Evolutionary conservation across 495 filamentous ascomycete species (phyloP).

Genomic region (Bacidia rubella): DNA sequence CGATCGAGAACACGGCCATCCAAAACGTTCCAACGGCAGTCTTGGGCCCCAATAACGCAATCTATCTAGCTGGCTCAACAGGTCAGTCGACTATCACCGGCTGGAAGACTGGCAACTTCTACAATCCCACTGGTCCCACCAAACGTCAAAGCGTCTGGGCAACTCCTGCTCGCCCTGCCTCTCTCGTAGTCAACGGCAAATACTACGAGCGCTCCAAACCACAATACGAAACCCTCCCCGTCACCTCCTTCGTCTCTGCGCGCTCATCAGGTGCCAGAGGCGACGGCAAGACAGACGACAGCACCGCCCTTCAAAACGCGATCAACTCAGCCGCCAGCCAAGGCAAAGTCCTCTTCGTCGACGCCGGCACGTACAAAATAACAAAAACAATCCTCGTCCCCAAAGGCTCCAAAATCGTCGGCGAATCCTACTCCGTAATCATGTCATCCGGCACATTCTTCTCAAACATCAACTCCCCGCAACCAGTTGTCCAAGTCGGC

Average conservation of each 20-base stretch:
- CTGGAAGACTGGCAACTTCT: slow-evolving; percentile 43
- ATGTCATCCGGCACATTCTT: slow-evolving; percentile 48
- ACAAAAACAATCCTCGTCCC: slow-evolving; percentile 35
- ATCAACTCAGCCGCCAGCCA: slow-evolving; percentile 27
- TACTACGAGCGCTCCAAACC: slow-evolving; percentile 57
- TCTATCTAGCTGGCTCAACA: slow-evolving; percentile 42
- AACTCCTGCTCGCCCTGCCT: slow-evolving; percentile 25
- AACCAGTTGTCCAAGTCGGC: slow-evolving; percentile 53
- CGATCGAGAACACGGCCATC: slow-evolving; percentile 57
- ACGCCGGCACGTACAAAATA: slow-evolving; percentile 35
- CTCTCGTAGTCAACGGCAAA: slow-evolving; percentile 27
- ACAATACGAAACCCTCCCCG: slow-evolving; percentile 42
- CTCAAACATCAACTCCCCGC: slow-evolving; percentile 44
- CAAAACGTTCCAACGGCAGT: slow-evolving; percentile 47
- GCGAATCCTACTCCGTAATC: slow-evolving; percentile 50
- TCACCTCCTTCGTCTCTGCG: slow-evolving; percentile 44
- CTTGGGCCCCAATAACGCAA: slow-evolving; percentile 28
- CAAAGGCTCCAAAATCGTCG: slow-evolving; percentile 29
- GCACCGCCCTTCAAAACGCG: slow-evolving; percentile 32
- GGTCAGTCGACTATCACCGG: slow-evolving; percentile 39
- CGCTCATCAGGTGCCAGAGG: slow-evolving; percentile 47
- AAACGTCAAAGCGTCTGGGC: slow-evolving; percentile 28
- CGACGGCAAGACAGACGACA: slow-evolving; percentile 61
- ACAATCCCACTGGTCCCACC: slow-evolving; percentile 28
- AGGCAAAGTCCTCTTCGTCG: slow-evolving; percentile 36